Base-by-base conservation (phyloP, 768 basidiomycete species). In the Trametes elegans region DNA sequence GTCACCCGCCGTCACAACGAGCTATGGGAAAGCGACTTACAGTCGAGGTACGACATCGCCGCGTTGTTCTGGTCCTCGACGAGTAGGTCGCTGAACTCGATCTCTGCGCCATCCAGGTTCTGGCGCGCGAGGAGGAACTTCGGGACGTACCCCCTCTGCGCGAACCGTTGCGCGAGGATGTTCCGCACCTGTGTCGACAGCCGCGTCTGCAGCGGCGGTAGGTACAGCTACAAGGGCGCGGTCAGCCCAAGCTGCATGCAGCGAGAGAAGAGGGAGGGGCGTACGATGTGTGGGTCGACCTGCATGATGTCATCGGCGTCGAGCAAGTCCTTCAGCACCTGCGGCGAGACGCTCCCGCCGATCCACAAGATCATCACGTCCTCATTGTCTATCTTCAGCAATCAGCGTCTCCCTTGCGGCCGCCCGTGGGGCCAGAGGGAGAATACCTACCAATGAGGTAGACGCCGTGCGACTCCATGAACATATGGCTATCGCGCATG, bases 41-140 rank as follows among this genome's bases (percentile, higher is more conserved):
- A 94, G 68, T 97, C 93, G 5, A 86, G 71, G 71, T 96, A 97
- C 1, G 90, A 87, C 84, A 95, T 81, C 0, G 87, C 88, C n/a
- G 90, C 94, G 63, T 96, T 97, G 66, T 99, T 99, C 68, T 88
- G 83, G 71, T 99, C 97, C 74, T 99, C 97, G 23, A 97, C 85
- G 11, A 99, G 78, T 90, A 97, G 90, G 72, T 99, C 97, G 60
- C 89, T 90, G 64, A 96, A 98, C 70, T 98, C 97, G 40, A 98
- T 82, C 73, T 99, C 96, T 47, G 83, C 75, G 11, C 83, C 96
- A 66, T 99, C 97, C 68, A 94, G 76, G 66, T 97, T 92, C 68
- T 98, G 97, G 8, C 97, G 82, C 0, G 91, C 90, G 24, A 98
- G 78, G 31, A 83, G 72, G 62, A 94, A 75, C 66, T 84, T 88